Base-by-base conservation (phyloP, 495 filamentous ascomycete species). In the Friedmanniomyces simplex region DNA sequence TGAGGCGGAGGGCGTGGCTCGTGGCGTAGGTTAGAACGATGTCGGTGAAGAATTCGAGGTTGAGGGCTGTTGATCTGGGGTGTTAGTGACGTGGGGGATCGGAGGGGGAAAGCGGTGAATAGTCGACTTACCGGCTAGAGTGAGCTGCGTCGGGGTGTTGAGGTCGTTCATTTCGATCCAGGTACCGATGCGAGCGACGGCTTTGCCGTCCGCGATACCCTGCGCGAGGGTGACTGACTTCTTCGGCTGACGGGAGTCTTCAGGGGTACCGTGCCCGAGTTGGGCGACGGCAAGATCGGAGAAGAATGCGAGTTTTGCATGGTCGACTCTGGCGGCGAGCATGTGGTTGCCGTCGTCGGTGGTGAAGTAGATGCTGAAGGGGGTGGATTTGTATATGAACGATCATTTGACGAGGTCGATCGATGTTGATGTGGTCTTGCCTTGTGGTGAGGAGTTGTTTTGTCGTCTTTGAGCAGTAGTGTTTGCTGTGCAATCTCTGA, bases 21-120 rank as follows among this genome's bases (percentile, higher is more conserved):
- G 57, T 42, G 6, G 26, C 26, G 42, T 49, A 42, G n/a, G 36
- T 34, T 30, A 14, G 20, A 7, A 60, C 25, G 36, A 25, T 7
- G 13, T 60, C 50, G 18, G 55, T 28, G 45, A 60, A 60, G 18
- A 26, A 6, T 7, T 47, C 37, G 50, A 54, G 2, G 10, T 42
- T n/a, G 1, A 47, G 28, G 18, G 1, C 28, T 13, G 5, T n/a
- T 22, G 18, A n/a, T n/a, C n/a, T n/a, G n/a, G 5, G 14, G 13
- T 3, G 18, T 43, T 13, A 43, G 39, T 13, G 13, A 43, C 28
- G 28, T 10, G 28, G 28, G 28, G 28, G 28, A 32, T 6, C 14
- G 18, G 5, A 43, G 3, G 13, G 14, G 18, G 2, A 5, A 3
- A 16, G 18, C 5, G 39, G 14, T 16, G 14, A 43, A 2, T 16